Base-by-base conservation (phyloP, 371 early-diverging fungal species). In the Phascolomyces articulosus region DNA sequence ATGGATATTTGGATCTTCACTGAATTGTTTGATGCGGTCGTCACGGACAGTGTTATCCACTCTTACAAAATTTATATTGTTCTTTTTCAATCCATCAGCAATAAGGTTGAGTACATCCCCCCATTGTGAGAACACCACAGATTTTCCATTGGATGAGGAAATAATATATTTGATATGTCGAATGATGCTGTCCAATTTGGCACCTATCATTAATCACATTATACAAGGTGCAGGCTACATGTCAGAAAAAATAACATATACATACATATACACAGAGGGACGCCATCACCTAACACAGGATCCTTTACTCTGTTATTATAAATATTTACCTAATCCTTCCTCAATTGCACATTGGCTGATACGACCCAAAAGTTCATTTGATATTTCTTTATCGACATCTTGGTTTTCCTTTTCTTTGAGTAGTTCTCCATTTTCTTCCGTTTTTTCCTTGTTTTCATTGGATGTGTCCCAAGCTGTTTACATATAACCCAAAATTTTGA, bases 71-170 rank as follows among this genome's bases (percentile, higher is more conserved):
- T 75, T 69, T 58, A 90, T 88, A 9, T 65, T 60, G 58, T 92
- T 90, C 18, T 58, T 69, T 9, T 58, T 31, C 8, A 90, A 64
- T 8, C 86, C 87, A 3, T 62, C 59, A 9, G 70, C 75, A 9
- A 92, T 58, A 49, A 90, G 75, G 2, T 79, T 70, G 23, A 92
- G 74, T 2, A 89, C 85, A 27, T 77, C 73, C 11, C 75, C 71
- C 90, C 90, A 91, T 55, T 92, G 92, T 3, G 90, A 90, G 67
- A 92, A 92, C 3, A 90, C 75, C 1, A 90, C 73, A 15, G 81
- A 77, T 70, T 90, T 90, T n/a, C 79, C 83, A 8, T 64, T 63
- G 2, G 79, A 76, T 21, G 71, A 73, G 27, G 59, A 41, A 23
- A 77, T 70, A 29, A 89, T 72, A 51, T 78, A 74, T 15, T 78